These are phyloP conservation scores for Salvia rosmarinus DNA, from an alignment of 257 asterid species.

Conservation along the genomic window DNA sequence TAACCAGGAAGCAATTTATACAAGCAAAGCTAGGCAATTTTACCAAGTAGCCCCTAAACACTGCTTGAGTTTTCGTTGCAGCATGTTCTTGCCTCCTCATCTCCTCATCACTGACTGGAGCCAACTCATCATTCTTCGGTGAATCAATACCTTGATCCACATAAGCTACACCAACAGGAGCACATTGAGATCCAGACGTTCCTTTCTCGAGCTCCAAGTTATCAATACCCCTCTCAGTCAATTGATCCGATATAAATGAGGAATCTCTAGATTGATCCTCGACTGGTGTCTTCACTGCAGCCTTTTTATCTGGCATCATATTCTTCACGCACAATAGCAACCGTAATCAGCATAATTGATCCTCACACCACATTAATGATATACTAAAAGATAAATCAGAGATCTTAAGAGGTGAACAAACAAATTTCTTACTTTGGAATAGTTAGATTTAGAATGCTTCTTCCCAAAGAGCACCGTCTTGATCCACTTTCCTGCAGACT, in stretches of 20 bases:
- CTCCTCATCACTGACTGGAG: slow-evolving; percentile 51
- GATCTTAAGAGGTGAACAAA: slow-evolving; percentile 14
- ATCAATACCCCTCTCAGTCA: slow-evolving; percentile 47
- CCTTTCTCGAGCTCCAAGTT: slow-evolving; percentile 49
- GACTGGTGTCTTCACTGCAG: slow-evolving; percentile 36
- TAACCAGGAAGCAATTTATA: slow-evolving; percentile 13
- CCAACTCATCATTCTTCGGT: slow-evolving; percentile 32
- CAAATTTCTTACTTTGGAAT: slow-evolving; percentile 65
- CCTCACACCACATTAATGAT: not conserved
- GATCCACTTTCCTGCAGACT: slow-evolving; percentile 97
- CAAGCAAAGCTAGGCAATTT: slow-evolving; percentile 26
- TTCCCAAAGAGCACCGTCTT: slow-evolving; percentile 92
- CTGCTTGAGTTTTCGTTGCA: slow-evolving; percentile 79
- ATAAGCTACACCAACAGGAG: slow-evolving; percentile 40
- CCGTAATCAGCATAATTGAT: slow-evolving; percentile 32
- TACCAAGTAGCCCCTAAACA: slow-evolving; percentile 88
- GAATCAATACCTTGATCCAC: slow-evolving; percentile 46
- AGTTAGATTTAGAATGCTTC: slow-evolving; percentile 71
- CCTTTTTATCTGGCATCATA: slow-evolving; percentile 49
- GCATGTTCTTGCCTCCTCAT: slow-evolving; percentile 59
- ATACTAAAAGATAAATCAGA: slow-evolving; percentile 13
- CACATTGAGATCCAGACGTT: slow-evolving; percentile 46
- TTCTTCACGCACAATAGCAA: slow-evolving; percentile 47
- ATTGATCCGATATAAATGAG: slow-evolving; percentile 51
- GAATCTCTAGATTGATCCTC: slow-evolving; percentile 52